phyloP scores from a whole-genome alignment of 2,329 filamentous ascomycete species.

The Claviceps humidiphila region DNA sequence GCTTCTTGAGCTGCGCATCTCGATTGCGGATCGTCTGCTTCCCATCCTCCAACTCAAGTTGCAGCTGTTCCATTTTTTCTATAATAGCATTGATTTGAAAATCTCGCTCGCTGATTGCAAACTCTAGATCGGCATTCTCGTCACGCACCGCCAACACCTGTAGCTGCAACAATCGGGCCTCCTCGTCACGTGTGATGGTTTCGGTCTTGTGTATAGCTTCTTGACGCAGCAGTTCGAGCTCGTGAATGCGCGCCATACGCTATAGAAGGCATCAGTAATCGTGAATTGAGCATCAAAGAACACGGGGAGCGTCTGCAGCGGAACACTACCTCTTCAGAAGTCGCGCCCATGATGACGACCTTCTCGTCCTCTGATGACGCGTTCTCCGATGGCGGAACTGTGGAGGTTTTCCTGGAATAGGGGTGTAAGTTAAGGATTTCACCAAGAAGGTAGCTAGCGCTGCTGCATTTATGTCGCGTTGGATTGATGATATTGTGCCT shows the following conservation, averaged over 20 bases:
- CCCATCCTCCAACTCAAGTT: conserved; percentile 28
- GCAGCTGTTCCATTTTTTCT: conserved; percentile 26
- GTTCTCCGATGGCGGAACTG: not conserved
- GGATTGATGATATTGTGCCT: not conserved
- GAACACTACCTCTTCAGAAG: conserved; percentile 14
- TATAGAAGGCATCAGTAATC: conserved; percentile 14
- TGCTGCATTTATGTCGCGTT: too few relatives aligned
- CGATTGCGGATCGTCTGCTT: conserved; percentile 30
- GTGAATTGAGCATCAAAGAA: not conserved
- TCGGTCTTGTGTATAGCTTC: conserved; percentile 50
- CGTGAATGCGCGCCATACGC: conserved; percentile 33
- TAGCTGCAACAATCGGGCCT: conserved; percentile 54
- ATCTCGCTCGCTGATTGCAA: conserved; percentile 47
- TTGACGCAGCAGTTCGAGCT: conserved; percentile 59
- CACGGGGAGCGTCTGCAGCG: not conserved
- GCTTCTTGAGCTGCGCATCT: conserved; percentile 33
- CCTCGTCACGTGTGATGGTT: conserved; percentile 61
- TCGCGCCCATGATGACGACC: conserved; percentile 14
- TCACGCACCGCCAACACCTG: conserved; percentile 59
- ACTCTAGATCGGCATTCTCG: conserved; percentile 56
- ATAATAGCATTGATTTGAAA: conserved; percentile 39
- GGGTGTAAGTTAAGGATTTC: not conserved
- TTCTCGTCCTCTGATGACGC: not conserved
- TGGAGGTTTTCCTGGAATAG: not conserved
- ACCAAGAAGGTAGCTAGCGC: not conserved